These are phyloP conservation scores for Colletotrichum sp. DNA, from an alignment of 2,329 filamentous ascomycete genomes.

Conservation along the genomic window DNA sequence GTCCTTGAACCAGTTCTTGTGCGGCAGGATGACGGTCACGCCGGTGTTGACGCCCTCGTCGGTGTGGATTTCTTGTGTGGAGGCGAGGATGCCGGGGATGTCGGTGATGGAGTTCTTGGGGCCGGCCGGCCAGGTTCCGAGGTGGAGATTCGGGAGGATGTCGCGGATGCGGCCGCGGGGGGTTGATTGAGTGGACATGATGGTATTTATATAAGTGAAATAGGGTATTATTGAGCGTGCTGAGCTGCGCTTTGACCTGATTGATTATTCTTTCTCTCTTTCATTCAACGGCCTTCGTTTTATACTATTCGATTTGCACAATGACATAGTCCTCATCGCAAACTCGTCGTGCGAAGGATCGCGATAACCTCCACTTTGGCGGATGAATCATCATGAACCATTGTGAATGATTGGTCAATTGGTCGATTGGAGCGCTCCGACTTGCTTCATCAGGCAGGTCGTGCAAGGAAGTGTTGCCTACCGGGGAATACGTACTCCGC, in stretches of 20 bases:
- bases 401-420: background rate
- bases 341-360: background rate
- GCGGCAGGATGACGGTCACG: constrained; percentile 54
- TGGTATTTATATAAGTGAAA: background rate
- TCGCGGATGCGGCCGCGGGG: constrained; percentile 42
- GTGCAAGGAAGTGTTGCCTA: background rate
- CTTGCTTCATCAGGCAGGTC: constrained; percentile 8
- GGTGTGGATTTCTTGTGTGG: constrained; percentile 47
- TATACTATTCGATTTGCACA: background rate
- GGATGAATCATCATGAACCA: background rate
- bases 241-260: background rate
- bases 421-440: background rate
- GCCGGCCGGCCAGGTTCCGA: constrained; percentile 49
- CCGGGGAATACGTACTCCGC: background rate
- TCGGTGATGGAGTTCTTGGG: constrained; percentile 57
- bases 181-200: background rate
- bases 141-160: constrained; percentile 46
- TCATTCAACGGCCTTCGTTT: background rate
- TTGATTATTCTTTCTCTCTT: background rate
- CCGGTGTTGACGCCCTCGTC: constrained; percentile 50
- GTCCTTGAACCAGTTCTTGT: constrained; percentile 46
- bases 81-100: constrained; percentile 51
- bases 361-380: background rate
- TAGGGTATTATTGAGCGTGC: background rate
- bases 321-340: background rate